These are phyloP conservation scores for Citeromyces nyonsensis DNA, from an alignment of 805 yeast species.

Conservation along the genomic window DNA sequence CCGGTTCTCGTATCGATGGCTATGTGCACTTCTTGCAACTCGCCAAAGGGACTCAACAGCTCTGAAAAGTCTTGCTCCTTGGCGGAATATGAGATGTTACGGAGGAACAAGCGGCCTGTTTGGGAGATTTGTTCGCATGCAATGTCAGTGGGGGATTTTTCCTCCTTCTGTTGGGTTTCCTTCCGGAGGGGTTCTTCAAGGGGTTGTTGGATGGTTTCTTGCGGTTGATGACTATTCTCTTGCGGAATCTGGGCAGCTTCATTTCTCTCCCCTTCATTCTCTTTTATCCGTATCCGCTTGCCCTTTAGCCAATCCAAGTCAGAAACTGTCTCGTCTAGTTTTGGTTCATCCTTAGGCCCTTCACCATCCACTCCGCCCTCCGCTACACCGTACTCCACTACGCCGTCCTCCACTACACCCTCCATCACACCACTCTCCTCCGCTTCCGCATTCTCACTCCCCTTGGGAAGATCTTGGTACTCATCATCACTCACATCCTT, in stretches of 20 bases:
- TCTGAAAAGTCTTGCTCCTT: constrained; percentile 63
- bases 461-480: constrained; percentile 26
- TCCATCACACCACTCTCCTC: constrained; percentile 19
- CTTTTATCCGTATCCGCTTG: constrained; percentile 59
- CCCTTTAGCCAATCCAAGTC: constrained; percentile 82
- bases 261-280: constrained; percentile 14
- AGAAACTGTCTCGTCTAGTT: constrained; percentile 27
- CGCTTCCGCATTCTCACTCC: constrained; percentile 18
- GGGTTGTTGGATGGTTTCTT: constrained; percentile 1
- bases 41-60: constrained; percentile 56
- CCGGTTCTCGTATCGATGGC: constrained; percentile 88
- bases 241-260: constrained; percentile 3
- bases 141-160: constrained; percentile 25
- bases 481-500: constrained; percentile 36
- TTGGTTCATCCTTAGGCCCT: constrained; percentile 8
- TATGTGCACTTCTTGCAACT: constrained; percentile 76
- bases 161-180: constrained; percentile 5
- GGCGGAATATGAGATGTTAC: constrained; percentile 73
- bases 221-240: not conserved
- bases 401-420: constrained; percentile 3
- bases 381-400: constrained; percentile 13
- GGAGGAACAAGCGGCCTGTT: constrained; percentile 74
- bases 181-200: not conserved
- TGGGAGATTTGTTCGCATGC: constrained; percentile 33
- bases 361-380: constrained; percentile 6